Conservation (phyloP, 306 rosid genomes). For the Cotoneaster glaucophyllus region DNA sequence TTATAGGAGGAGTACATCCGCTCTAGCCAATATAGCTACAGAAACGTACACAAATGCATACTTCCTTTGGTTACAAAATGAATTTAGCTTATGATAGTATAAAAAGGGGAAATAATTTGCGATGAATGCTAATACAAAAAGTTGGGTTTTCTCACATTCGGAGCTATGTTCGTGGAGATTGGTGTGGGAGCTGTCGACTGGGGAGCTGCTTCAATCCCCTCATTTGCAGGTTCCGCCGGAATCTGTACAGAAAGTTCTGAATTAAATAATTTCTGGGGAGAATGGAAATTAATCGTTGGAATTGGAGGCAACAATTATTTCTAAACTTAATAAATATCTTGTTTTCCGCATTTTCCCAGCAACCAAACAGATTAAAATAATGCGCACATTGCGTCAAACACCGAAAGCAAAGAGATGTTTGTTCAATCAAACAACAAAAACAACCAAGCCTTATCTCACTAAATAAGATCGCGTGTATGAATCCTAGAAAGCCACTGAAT, state of each 20-base stretch:
- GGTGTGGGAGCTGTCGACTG: constrained; percentile 32
- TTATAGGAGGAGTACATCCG: not conserved
- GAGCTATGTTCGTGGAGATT: constrained; percentile 40
- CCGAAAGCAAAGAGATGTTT: not conserved
- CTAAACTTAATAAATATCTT: not conserved
- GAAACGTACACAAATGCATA: too few species aligned
- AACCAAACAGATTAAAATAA: not conserved
- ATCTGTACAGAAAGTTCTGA: constrained; percentile 30
- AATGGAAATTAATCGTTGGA: not conserved
- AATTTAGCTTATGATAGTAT: not conserved
- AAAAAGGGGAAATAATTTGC: not conserved
- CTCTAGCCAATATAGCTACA: too few species aligned
- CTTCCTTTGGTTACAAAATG: not conserved
- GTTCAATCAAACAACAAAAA: not conserved
- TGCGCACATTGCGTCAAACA: not conserved
- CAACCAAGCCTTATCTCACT: too few species aligned
- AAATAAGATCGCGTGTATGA: accelerated
- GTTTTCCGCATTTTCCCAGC: constrained; percentile 1
- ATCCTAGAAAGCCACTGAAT: too few species aligned
- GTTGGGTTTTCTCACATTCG: constrained; percentile 41
- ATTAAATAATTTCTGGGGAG: not conserved
- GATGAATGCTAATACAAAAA: not conserved
- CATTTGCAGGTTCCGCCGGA: constrained; percentile 23
- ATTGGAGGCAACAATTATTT: not conserved
- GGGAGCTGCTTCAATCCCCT: constrained; percentile 33